These are phyloP conservation scores for Globisporangium spinosum DNA, from an alignment of 352 stramenopile species.

Conservation along the genomic window DNA sequence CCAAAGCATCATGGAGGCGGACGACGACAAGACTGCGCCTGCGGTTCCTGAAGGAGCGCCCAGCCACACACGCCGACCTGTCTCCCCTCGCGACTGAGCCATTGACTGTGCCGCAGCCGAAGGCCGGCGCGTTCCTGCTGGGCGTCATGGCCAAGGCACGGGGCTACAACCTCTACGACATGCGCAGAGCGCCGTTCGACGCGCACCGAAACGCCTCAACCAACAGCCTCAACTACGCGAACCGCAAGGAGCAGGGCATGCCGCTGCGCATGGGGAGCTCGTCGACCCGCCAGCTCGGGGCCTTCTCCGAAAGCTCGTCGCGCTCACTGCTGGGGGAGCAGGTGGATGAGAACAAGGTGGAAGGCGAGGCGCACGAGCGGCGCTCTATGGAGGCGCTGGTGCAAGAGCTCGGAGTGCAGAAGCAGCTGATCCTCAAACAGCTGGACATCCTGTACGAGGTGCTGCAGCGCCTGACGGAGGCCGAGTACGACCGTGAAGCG, in stretches of 20 bases:
- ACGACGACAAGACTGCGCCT: conserved; percentile 39
- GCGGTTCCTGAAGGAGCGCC: conserved; percentile 53
- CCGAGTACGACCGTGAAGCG: conserved; percentile 18
- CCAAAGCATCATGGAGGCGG: conserved; percentile 15
- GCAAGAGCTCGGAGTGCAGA: conserved; percentile 28
- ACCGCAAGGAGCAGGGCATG: conserved; percentile 28
- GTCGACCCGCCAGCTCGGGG: conserved; percentile 15
- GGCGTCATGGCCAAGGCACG: conserved; percentile 39
- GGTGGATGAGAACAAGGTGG: conserved; percentile 19
- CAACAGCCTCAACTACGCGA: conserved; percentile 29
- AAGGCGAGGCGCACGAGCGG: conserved; percentile 6
- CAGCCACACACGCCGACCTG: conserved; percentile 42
- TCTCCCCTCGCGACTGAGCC: conserved; percentile 3
- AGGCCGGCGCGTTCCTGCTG: conserved; percentile 53
- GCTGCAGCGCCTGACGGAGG: conserved; percentile 32
- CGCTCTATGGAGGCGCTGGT: conserved; percentile 26
- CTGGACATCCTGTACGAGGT: conserved; percentile 32
- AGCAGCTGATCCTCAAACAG: conserved; percentile 38
- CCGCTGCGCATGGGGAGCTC: conserved; percentile 23
- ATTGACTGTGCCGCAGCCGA: conserved; percentile 38
- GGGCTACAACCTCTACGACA: conserved; percentile 21
- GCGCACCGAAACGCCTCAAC: conserved; percentile 19
- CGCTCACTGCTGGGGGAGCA: conserved; percentile 15
- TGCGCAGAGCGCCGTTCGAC: conserved; percentile 19
- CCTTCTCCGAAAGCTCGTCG: conserved; percentile 7